A percentile compares a stretch with the other conserved stretches of the same genome.
Evolutionary conservation across 1,284 basidiomycete genomes (phyloP).

Genomic region (Boletellus deceptivus): DNA sequence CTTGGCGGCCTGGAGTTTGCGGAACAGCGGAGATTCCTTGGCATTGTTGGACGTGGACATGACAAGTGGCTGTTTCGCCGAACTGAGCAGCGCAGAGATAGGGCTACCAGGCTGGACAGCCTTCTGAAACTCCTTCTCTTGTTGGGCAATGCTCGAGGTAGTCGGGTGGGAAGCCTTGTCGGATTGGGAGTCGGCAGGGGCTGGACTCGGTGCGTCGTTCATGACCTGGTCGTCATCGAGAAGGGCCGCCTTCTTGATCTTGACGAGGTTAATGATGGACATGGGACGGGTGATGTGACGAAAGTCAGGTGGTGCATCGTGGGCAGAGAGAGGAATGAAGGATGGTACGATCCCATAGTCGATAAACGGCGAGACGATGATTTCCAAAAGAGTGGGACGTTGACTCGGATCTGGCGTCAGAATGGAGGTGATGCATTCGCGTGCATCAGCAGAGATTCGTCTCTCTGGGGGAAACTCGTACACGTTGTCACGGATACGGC

Average conservation of each 20-base stretch:
- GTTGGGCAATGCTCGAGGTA: slow-evolving; percentile 70
- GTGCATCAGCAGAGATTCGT: slow-evolving; percentile 68
- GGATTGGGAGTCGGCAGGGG: slow-evolving; percentile 16
- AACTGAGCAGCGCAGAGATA: slow-evolving; percentile 87
- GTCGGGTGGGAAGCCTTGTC: slow-evolving; percentile 39
- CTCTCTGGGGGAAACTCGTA: slow-evolving; percentile 90
- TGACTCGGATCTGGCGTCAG: slow-evolving; percentile 79
- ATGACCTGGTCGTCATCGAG: slow-evolving; percentile 60
- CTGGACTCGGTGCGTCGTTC: slow-evolving; percentile 37
- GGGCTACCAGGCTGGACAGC: slow-evolving; percentile 95
- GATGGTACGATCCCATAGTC: slow-evolving; percentile 77
- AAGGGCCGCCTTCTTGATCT: slow-evolving; percentile 56
- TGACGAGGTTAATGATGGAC: slow-evolving; percentile 70
- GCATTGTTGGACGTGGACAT: slow-evolving; percentile 51
- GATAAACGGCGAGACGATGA: slow-evolving; percentile 88
- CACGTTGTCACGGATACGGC: slow-evolving; percentile 90
- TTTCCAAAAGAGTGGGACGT: slow-evolving; percentile 83
- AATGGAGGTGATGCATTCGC: slow-evolving; percentile 82
- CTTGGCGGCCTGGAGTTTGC: slow-evolving; percentile 51
- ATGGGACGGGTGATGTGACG: slow-evolving; percentile 59
- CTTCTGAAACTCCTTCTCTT: slow-evolving; percentile 94
- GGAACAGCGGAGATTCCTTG: slow-evolving; percentile 55
- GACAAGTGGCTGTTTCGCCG: slow-evolving; percentile 84
- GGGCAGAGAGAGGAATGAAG: slow-evolving; percentile 77
- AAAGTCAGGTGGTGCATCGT: slow-evolving; percentile 75